Base-by-base conservation (phyloP, 208 protist species). In the Lotmaria passim region DNA sequence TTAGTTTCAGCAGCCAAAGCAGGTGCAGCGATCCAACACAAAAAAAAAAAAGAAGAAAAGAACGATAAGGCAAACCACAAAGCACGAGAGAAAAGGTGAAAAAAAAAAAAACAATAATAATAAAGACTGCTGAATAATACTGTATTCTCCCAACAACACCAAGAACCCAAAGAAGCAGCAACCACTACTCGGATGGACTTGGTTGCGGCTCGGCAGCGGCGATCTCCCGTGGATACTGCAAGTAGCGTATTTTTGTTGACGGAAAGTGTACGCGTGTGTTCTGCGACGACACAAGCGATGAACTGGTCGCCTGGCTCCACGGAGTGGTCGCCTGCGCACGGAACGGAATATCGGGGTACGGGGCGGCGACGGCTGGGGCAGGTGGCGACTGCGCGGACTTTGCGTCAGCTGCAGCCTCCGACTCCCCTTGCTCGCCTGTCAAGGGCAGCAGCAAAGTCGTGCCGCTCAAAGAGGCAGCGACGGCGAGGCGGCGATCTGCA, bases 251-350 rank as follows among this genome's bases (percentile, higher is more conserved):
- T 17, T 48, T 75, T 11, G 62, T 38, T 5, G 70, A 69, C 6
- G 70, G 70, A 75, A 75, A 75, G 28, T 69, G 38, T 21, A 75
- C 61, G 30, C 70, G 60, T 3, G 39, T 15, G 4, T 46, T 64
- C 23, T 7, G 34, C 44, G 61, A 15, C 39, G 44, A 57, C 43
- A 28, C 21, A 7, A 21, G 7, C 19, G 21, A 17, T 28, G 41
- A 8, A 24, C 7, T 10, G 1, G 23, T 4, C 14, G 10, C 3
- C 24, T n/a, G 41, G 1, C 4, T 4, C 57, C 57, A 63, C 38
- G 38, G 15, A 1, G 41, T 5, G 5, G 41, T 41, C 15, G 15
- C 41, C 6, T 1, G 4, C 8, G 43, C 8, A 11, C 41, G 24
- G 17, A 63, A 39, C 7, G 57, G 57, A 17, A 63, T 14, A 28